A percentile compares a stretch with the other conserved stretches of the same genome.
Evolutionary conservation across 345 rosid genomes (phyloP).

Genomic region (Citrus unshiu): DNA sequence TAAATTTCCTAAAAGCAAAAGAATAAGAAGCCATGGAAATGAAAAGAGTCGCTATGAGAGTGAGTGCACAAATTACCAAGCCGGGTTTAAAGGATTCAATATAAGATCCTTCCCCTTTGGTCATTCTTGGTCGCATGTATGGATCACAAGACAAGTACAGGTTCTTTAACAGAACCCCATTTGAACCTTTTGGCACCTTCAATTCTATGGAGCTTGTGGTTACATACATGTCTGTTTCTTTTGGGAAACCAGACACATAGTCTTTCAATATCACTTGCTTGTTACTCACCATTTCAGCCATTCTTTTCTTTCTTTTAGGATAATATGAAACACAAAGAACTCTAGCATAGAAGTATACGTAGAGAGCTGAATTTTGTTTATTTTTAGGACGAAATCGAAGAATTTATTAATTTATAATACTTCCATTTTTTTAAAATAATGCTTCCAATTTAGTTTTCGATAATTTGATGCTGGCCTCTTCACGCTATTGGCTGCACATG

Average conservation of each 20-base stretch:
- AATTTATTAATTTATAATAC: too few species aligned
- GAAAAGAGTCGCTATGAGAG: background rate
- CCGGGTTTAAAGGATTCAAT: constrained; percentile 4
- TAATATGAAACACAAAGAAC: background rate
- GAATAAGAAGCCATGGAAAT: background rate
- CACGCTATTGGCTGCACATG: too few species aligned
- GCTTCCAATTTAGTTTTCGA: too few species aligned
- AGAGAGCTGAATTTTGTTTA: background rate
- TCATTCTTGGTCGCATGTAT: constrained; percentile 14
- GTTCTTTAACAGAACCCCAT: constrained; percentile 18
- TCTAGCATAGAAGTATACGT: background rate
- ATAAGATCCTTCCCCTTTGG: background rate
- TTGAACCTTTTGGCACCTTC: constrained; percentile 16
- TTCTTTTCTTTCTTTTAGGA: background rate
- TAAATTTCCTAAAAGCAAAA: background rate
- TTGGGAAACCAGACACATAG: constrained; percentile 18
- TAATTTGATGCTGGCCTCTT: too few species aligned
- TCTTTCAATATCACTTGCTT: constrained; percentile 28
- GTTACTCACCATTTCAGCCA: constrained; percentile 16
- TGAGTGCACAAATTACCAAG: constrained; percentile 1
- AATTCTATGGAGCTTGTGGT: background rate
- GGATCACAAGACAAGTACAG: constrained; percentile 26
- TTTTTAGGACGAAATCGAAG: background rate
- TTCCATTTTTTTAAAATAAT: too few species aligned
- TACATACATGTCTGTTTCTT: constrained; percentile 28